Evolutionary conservation across 495 filamentous ascomycete species (phyloP).

Genomic region (Copromyces sp.): DNA sequence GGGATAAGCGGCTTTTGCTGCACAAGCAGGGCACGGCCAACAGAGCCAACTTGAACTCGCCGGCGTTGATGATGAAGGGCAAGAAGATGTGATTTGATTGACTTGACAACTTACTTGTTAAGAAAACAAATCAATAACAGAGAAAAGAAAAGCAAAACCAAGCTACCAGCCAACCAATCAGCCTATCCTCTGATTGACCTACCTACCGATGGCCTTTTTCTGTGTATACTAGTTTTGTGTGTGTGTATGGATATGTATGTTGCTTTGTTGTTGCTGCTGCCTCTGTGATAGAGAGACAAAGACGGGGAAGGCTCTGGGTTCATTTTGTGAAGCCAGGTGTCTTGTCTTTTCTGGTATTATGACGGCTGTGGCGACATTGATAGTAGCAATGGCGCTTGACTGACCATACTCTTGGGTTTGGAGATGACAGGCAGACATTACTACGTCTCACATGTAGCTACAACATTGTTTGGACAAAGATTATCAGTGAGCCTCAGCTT

Average conservation of each 20-base stretch:
- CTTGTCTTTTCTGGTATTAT: background rate
- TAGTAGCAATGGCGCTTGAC: background rate
- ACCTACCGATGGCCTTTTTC: background rate
- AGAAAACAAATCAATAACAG: background rate
- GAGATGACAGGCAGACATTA: background rate
- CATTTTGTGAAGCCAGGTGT: background rate
- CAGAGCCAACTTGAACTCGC: constrained; percentile 55
- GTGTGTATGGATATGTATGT: background rate
- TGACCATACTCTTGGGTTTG: background rate
- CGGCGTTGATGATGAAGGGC: constrained; percentile 3
- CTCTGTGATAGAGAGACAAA: background rate
- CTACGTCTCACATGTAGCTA: background rate
- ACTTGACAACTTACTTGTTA: background rate
- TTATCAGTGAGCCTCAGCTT: background rate
- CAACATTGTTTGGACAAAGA: background rate
- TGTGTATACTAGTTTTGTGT: background rate
- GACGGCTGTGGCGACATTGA: background rate
- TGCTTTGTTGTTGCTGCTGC: background rate
- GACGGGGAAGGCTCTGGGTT: background rate
- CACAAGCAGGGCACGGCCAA: constrained; percentile 66
- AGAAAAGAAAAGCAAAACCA: background rate
- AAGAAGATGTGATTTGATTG: background rate
- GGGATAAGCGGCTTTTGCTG: constrained; percentile 63
- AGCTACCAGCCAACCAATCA: no score
- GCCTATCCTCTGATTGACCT: background rate